Base-by-base conservation (phyloP, 768 basidiomycete species). In the Nidularia pulvinata region DNA sequence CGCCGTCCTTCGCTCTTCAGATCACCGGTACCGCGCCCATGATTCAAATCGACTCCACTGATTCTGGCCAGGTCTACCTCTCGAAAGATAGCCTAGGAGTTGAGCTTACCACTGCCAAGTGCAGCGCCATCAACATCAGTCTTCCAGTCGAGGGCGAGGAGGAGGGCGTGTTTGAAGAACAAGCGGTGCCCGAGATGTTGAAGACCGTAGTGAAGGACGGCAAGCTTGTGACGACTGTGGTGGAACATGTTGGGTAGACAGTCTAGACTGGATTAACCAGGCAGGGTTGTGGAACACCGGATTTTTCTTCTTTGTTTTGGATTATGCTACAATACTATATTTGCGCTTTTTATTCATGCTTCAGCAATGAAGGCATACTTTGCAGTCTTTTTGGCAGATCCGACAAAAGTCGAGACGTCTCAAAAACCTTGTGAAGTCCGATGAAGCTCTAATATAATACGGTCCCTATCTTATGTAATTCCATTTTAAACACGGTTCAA, bases 31-130 rank as follows among this genome's bases (percentile, higher is more conserved):
- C 78, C 1, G 91, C 90, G 33, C 96, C 97, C 1, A 98, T 94
- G 59, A 84, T 99, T 55, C 92, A 95, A 63, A 72, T 99, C 16
- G 97, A 99, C 70, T 88, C 89, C 13, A 96, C 94, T 11, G 97
- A 98, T 70, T 92, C 91, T 6, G 97, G 97, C 5, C 92, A 94
- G 67, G 86, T 99, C 59, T 99, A 91, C 72, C 81, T 99, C 37
- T 95, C 93, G 22, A 89, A 87, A 64, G 85, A 82, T 10, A 89
- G 88, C 59, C 76, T 98, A 49, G 59, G 51, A 30, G 80, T 85
- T 7, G 95, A 98, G 72, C 89, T 99, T 61, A 92, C 91, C 32
- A 96, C 95, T 0, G 89, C 93, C 49, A 98, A 98, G 71, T 95
- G 93, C 69, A 93, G 91, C 62, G 79, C 86, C 33, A 90, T 99